These are phyloP conservation scores for Nemania diffusa DNA, from an alignment of 2,329 filamentous ascomycete species.

Conservation along the genomic window DNA sequence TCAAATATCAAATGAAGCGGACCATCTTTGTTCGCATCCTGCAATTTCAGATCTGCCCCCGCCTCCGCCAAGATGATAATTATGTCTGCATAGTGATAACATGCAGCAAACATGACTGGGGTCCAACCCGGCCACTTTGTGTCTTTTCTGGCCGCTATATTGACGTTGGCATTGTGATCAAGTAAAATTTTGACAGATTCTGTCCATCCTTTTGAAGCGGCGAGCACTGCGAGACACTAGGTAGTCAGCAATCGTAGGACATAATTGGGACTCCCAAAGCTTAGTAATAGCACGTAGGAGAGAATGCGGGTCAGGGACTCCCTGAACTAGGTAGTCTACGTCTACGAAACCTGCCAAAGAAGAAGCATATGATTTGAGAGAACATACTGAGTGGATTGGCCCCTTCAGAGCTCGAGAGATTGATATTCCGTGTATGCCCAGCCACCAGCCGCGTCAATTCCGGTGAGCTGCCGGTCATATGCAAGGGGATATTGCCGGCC, in stretches of 20 bases:
- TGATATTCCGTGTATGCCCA: background rate
- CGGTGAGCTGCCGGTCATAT: background rate
- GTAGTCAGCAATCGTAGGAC: background rate
- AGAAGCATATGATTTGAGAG: background rate
- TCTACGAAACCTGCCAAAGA: background rate
- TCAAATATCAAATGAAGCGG: constrained; percentile 8
- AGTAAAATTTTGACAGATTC: constrained; percentile 6
- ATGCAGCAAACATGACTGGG: constrained; percentile 14
- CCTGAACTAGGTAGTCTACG: too few species aligned
- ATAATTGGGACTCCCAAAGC: background rate
- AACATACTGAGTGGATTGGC: constrained; percentile 11
- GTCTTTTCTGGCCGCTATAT: background rate
- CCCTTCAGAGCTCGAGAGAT: background rate
- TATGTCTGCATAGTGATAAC: constrained; percentile 3
- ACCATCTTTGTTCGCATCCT: background rate
- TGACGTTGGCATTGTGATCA: constrained; percentile 19
- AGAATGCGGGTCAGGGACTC: background rate
- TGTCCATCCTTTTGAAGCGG: constrained; percentile 16
- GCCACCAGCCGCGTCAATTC: constrained; percentile 16
- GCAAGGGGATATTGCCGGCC: background rate
- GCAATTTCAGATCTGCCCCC: constrained; percentile 10
- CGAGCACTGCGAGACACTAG: background rate
- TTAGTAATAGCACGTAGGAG: background rate
- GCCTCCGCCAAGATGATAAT: constrained; percentile 13
- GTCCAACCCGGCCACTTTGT: constrained; percentile 7